A percentile compares a stretch with the other conserved stretches of the same genome.
Conservation (phyloP, 768 basidiomycete species). For the Auricularia cornea region DNA sequence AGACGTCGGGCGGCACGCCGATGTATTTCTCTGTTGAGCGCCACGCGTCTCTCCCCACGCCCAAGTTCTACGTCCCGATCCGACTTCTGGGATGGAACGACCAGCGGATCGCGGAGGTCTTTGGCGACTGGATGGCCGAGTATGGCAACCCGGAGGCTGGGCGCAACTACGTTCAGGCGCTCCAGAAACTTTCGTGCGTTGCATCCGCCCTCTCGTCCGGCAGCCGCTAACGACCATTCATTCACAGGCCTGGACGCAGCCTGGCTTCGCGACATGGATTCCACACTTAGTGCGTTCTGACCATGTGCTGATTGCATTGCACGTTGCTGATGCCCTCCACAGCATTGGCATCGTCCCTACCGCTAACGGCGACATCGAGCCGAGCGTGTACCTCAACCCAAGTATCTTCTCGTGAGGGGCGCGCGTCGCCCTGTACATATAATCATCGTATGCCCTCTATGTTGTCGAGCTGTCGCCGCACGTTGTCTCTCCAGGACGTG, state of each 20-base stretch:
- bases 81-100: not conserved
- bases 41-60: not conserved
- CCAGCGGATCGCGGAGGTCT: not conserved
- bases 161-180: not conserved
- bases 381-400: not conserved
- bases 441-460: too few species aligned
- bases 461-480: too few species aligned
- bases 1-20: not conserved
- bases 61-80: not conserved
- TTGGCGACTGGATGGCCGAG: not conserved
- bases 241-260: not conserved
- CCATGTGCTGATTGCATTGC: not conserved
- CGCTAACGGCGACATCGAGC: not conserved
- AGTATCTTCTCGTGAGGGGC: not conserved
- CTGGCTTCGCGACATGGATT: not conserved
- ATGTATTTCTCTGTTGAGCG: conserved; percentile 1
- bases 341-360: not conserved
- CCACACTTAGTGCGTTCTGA: not conserved
- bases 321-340: not conserved
- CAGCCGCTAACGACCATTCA: not conserved
- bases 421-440: not conserved
- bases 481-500: too few species aligned
- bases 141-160: not conserved
- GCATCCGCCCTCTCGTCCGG: not conserved
- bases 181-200: not conserved